Conservation (phyloP, 1,284 basidiomycete genomes). For the Malassezia sp. region DNA sequence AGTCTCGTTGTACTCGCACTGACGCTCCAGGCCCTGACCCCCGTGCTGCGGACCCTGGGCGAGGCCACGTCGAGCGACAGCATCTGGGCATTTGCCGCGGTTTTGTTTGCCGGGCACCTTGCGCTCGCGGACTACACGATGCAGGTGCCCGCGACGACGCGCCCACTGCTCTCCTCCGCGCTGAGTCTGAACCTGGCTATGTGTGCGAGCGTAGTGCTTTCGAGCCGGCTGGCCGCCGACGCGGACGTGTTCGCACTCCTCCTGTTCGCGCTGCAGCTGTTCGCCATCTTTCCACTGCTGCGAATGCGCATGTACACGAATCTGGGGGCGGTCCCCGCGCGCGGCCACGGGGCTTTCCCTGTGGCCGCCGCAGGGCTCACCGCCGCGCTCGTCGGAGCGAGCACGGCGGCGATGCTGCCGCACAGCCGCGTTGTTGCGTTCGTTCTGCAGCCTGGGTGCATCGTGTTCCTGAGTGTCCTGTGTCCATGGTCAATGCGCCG, state of each 20-base stretch:
- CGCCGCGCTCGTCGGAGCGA: neutral
- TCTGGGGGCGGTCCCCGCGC: neutral
- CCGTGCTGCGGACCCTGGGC: conserved; percentile 79
- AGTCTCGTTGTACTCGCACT: conserved; percentile 60
- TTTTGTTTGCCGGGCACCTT: conserved; percentile 57
- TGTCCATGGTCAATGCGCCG: conserved; percentile 13
- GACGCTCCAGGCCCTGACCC: conserved; percentile 74
- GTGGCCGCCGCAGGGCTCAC: conserved; percentile 3
- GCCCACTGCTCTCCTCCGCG: conserved; percentile 54
- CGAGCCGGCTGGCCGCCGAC: conserved; percentile 73
- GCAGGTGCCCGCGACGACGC: conserved; percentile 20
- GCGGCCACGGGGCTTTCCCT: conserved; percentile 3
- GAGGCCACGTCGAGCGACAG: conserved; percentile 90
- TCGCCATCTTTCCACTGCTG: conserved; percentile 23
- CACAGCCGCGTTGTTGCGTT: conserved; percentile 2
- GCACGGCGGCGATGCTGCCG: conserved; percentile 3
- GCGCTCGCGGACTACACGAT: conserved; percentile 58
- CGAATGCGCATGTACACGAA: conserved; percentile 1
- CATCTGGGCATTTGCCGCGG: conserved; percentile 78
- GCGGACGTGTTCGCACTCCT: conserved; percentile 79
- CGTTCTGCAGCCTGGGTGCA: neutral
- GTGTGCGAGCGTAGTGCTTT: conserved; percentile 82
- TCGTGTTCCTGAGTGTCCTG: conserved; percentile 5
- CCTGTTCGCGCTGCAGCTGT: conserved; percentile 57
- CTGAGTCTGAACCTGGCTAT: conserved; percentile 89